These are phyloP conservation scores for Fraxinus platypoda DNA, from an alignment of 305 asterid genomes.

Conservation along the genomic window DNA sequence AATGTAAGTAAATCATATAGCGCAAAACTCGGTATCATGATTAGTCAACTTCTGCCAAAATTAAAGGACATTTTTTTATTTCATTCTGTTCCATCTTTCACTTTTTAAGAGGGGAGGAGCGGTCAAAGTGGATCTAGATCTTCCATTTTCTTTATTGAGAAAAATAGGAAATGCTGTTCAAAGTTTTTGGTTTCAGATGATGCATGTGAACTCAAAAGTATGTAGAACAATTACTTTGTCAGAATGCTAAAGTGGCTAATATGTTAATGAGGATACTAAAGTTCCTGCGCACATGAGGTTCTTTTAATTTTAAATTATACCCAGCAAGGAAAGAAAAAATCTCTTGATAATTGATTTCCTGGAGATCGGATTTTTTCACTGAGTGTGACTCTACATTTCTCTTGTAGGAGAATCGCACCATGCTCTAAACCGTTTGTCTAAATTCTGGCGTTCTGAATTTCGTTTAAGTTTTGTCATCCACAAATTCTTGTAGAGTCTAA, in stretches of 20 bases:
- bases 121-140: not conserved
- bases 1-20: constrained; percentile 35
- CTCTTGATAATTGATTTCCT: not conserved
- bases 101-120: not conserved
- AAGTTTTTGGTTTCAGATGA: not conserved
- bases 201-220: not conserved
- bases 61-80: not conserved
- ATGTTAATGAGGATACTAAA: not conserved
- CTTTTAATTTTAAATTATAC: not conserved
- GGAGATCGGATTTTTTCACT: not conserved
- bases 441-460: not conserved
- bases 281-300: not conserved
- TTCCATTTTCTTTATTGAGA: not conserved
- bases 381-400: not conserved
- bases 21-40: not conserved
- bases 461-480: not conserved
- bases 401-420: not conserved
- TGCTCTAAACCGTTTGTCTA: not conserved
- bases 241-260: not conserved
- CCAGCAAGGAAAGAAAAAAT: not conserved
- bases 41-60: not conserved
- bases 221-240: not conserved
- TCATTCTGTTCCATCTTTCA: not conserved
- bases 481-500: not conserved
- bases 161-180: not conserved